Evolutionary conservation across 2,329 filamentous ascomycete genomes (phyloP).

Genomic region (Neonectria magnoliae): DNA sequence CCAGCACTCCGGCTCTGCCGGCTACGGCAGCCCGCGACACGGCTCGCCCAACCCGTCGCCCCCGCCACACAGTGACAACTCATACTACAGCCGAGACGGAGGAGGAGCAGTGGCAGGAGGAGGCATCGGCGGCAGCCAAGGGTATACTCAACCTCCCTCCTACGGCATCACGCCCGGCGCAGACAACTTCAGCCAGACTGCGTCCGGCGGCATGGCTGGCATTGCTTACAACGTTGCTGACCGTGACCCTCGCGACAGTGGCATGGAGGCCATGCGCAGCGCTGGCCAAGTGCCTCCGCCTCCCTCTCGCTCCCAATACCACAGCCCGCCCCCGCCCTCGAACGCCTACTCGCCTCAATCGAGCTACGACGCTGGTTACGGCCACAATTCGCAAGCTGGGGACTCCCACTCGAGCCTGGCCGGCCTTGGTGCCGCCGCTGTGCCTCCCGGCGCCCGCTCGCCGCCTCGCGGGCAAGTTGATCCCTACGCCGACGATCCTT

Average conservation of each 20-base stretch:
- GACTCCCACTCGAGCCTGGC: conserved; percentile 53
- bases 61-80: conserved; percentile 35
- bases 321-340: conserved; percentile 16
- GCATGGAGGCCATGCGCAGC: conserved; percentile 67
- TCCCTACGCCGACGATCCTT: conserved; percentile 72
- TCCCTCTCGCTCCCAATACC: conserved; percentile 47
- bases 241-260: conserved; percentile 71
- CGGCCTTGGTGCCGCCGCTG: conserved; percentile 43
- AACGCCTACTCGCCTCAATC: conserved; percentile 35
- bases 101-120: conserved; percentile 22
- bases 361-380: conserved; percentile 35
- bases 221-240: conserved; percentile 74
- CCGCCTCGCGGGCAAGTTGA: conserved; percentile 45
- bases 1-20: conserved; percentile 32
- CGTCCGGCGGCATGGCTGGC: conserved; percentile 73
- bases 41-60: conserved; percentile 19
- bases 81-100: conserved; percentile 32
- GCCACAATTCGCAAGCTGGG: conserved; percentile 18
- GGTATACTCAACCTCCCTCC: conserved; percentile 38
- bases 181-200: conserved; percentile 72
- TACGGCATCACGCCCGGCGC: conserved; percentile 67
- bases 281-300: conserved; percentile 50
- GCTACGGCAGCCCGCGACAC: conserved; percentile 36
- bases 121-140: conserved; percentile 35
- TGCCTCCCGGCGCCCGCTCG: conserved; percentile 28